These are phyloP conservation scores for Aspergillus floridensis DNA, from an alignment of 2,329 filamentous ascomycete genomes.

Conservation along the genomic window DNA sequence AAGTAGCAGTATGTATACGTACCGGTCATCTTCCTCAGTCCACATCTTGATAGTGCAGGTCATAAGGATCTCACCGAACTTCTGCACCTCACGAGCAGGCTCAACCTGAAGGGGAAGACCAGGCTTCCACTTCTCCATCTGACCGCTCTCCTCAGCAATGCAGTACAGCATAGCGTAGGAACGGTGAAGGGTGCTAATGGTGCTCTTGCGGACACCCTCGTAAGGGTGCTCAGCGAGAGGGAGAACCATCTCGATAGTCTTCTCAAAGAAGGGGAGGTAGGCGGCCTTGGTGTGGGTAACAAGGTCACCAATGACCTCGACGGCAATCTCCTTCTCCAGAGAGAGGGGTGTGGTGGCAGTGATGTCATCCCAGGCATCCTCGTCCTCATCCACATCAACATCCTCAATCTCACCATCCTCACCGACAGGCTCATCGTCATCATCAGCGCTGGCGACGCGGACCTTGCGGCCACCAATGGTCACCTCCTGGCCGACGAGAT, in stretches of 20 bases:
- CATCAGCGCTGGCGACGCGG: slow-evolving; percentile 67
- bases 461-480: slow-evolving; percentile 79
- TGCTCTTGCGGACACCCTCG: slow-evolving; percentile 89
- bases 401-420: slow-evolving; percentile 61
- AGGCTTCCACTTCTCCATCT: slow-evolving; percentile 79
- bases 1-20: slow-evolving; percentile 50
- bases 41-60: slow-evolving; percentile 80
- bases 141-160: slow-evolving; percentile 75
- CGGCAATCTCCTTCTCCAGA: slow-evolving; percentile 94
- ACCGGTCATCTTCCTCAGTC: slow-evolving; percentile 91
- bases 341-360: slow-evolving; percentile 83
- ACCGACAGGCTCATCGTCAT: slow-evolving; percentile 49
- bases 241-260: slow-evolving; percentile 77
- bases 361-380: slow-evolving; percentile 81
- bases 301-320: slow-evolving; percentile 91
- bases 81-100: slow-evolving; percentile 74
- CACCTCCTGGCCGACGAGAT: slow-evolving; percentile 72
- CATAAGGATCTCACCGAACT: slow-evolving; percentile 82
- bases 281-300: slow-evolving; percentile 80
- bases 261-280: slow-evolving; percentile 81
- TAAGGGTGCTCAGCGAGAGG: slow-evolving; percentile 84
- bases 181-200: slow-evolving; percentile 87
- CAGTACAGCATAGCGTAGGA: slow-evolving; percentile 89
- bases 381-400: slow-evolving; percentile 71
- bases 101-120: slow-evolving; percentile 79